Conservation (phyloP, 257 asterid genomes). For the Thymus mandschuricus region DNA sequence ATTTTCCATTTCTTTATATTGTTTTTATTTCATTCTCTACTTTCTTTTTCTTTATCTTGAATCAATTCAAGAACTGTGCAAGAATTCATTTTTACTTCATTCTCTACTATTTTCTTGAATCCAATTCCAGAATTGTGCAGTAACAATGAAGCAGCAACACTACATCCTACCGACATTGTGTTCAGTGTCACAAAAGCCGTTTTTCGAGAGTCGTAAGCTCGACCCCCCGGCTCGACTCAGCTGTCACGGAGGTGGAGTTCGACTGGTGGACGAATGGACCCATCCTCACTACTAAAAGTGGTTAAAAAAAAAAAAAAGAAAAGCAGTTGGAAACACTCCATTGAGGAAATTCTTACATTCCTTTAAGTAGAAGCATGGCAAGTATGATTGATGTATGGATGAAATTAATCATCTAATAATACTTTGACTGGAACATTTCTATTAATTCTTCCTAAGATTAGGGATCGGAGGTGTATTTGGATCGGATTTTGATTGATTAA, state of each 20-base stretch:
- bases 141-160: not conserved
- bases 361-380: conserved; percentile 44
- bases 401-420: too few relatives aligned
- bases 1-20: too few relatives aligned
- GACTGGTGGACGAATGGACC: conserved; percentile 30
- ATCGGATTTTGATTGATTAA: too few relatives aligned
- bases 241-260: not conserved
- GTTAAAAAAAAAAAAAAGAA: not conserved
- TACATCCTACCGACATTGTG: not conserved
- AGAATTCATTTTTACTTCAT: too few relatives aligned
- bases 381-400: conserved; percentile 32
- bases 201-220: not conserved
- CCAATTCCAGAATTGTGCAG: too few relatives aligned
- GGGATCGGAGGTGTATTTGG: too few relatives aligned
- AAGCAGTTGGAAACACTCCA: conserved; percentile 2
- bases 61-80: too few relatives aligned
- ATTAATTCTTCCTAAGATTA: too few relatives aligned
- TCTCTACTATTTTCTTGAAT: too few relatives aligned
- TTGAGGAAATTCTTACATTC: conserved; percentile 5
- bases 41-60: too few relatives aligned
- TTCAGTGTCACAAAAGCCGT: conserved; percentile 2
- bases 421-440: too few relatives aligned
- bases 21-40: not conserved
- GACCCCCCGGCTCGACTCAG: not conserved
- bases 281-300: conserved; percentile 31